phyloP scores from a whole-genome alignment of 192 early-diverging fungal genomes.

The Phycomyces blakesleeanus region DNA sequence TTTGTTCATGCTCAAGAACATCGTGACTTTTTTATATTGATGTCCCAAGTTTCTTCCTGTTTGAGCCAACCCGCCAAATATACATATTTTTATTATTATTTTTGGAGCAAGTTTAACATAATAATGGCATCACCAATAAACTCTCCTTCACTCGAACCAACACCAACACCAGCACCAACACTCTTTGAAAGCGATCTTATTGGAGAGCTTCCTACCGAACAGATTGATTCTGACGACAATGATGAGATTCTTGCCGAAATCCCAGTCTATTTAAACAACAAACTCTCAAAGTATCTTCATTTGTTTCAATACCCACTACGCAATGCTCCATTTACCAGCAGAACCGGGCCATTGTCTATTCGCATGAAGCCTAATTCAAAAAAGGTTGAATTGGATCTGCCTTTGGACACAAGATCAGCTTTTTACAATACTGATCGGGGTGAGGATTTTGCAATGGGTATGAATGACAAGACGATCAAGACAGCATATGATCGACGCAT shows the following conservation, averaged over 20 bases:
- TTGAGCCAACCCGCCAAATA: too few relatives aligned
- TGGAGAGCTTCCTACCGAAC: too few relatives aligned
- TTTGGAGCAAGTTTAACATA: too few relatives aligned
- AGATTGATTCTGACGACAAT: conserved; percentile 36
- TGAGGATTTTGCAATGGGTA: conserved; percentile 68
- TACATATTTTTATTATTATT: too few relatives aligned
- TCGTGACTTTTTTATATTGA: too few relatives aligned
- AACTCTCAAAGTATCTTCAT: conserved; percentile 66
- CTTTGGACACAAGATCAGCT: conserved; percentile 64
- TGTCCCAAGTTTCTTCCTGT: too few relatives aligned
- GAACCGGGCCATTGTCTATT: conserved; percentile 51
- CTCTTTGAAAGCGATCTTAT: too few relatives aligned
- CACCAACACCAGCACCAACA: too few relatives aligned
- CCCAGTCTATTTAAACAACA: conserved; percentile 74
- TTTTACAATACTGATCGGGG: conserved; percentile 80
- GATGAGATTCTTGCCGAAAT: conserved; percentile 72
- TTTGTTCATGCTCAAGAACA: too few relatives aligned
- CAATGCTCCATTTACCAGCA: conserved; percentile 39
- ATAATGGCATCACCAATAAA: too few relatives aligned
- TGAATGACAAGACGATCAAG: conserved; percentile 67
- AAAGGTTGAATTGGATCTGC: conserved; percentile 81
- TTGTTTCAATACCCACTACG: conserved; percentile 84
- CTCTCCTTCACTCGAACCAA: too few relatives aligned
- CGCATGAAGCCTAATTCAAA: conserved; percentile 84
- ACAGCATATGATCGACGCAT: conserved; percentile 52